These are phyloP conservation scores for Teunomyces barrocoloradensis DNA, from an alignment of 805 yeast genomes.

Conservation along the genomic window DNA sequence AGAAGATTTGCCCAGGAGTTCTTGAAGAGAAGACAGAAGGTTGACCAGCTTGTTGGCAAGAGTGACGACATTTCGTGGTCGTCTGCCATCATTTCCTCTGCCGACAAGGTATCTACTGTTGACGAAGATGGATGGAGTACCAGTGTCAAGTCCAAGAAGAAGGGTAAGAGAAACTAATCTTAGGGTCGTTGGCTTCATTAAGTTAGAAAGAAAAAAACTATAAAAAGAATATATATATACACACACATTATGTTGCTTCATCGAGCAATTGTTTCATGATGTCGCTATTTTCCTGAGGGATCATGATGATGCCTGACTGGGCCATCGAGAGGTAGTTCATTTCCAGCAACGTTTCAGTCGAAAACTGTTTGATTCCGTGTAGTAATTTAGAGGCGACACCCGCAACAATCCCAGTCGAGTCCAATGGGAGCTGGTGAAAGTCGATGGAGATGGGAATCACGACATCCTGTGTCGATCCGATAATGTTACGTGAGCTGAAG, in stretches of 20 bases:
- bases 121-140: slow-evolving; percentile 51
- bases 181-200: not conserved
- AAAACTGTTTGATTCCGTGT: slow-evolving; percentile 22
- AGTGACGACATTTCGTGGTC: slow-evolving; percentile 61
- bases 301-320: slow-evolving; percentile 55
- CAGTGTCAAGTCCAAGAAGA: slow-evolving; percentile 37
- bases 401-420: slow-evolving; percentile 65
- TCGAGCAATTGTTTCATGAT: slow-evolving; percentile 27
- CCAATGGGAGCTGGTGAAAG: slow-evolving; percentile 51
- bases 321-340: slow-evolving; percentile 64
- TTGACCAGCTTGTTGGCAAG: slow-evolving; percentile 54
- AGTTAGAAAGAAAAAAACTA: not conserved
- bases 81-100: slow-evolving; percentile 55
- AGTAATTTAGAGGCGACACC: slow-evolving; percentile 55
- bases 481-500: slow-evolving; percentile 39
- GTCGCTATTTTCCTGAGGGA: slow-evolving; percentile 49
- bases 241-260: not conserved
- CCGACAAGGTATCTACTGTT: slow-evolving; percentile 34
- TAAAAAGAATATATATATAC: no score
- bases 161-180: slow-evolving; percentile 25
- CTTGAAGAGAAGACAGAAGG: slow-evolving; percentile 67
- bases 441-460: slow-evolving; percentile 58
- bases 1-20: slow-evolving; percentile 92
- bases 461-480: slow-evolving; percentile 57
- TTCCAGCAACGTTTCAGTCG: slow-evolving; percentile 31